These are phyloP conservation scores for Simplicillium sp. DNA, from an alignment of 2,329 filamentous ascomycete species.

Conservation along the genomic window DNA sequence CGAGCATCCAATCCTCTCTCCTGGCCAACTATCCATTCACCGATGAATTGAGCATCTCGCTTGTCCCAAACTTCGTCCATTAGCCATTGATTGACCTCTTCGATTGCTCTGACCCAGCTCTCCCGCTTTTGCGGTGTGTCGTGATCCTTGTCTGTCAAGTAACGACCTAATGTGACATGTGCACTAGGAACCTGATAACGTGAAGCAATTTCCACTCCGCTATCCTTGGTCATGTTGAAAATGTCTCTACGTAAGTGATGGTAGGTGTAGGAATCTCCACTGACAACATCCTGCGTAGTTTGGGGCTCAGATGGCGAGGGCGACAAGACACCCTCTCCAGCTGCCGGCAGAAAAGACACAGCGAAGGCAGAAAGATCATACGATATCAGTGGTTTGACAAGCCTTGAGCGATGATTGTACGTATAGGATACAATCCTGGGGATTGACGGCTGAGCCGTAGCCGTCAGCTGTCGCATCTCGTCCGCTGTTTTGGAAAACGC, in stretches of 20 bases:
- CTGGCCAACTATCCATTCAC: slow-evolving; percentile 82
- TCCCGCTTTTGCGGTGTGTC: slow-evolving; percentile 47
- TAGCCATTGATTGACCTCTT: slow-evolving; percentile 70
- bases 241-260: slow-evolving; percentile 82
- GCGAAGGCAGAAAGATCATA: slow-evolving; percentile 82
- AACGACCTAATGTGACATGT: slow-evolving; percentile 80
- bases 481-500: slow-evolving; percentile 65
- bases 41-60: slow-evolving; percentile 31
- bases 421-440: slow-evolving; percentile 57
- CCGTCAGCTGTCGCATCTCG: slow-evolving; percentile 57
- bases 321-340: slow-evolving; percentile 41
- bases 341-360: slow-evolving; percentile 75
- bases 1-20: slow-evolving; percentile 72
- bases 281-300: slow-evolving; percentile 21
- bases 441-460: slow-evolving; percentile 45
- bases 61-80: slow-evolving; percentile 60
- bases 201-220: slow-evolving; percentile 62
- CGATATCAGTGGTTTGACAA: slow-evolving; percentile 74
- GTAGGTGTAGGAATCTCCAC: slow-evolving; percentile 68
- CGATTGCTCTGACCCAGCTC: slow-evolving; percentile 60
- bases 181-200: slow-evolving; percentile 84
- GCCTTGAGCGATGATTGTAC: slow-evolving; percentile 55
- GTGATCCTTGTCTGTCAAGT: slow-evolving; percentile 59
- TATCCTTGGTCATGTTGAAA: slow-evolving; percentile 48
- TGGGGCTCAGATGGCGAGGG: slow-evolving; percentile 29